Conservation (phyloP, 2,329 filamentous ascomycete species). For the Ascochyta rabiei region DNA sequence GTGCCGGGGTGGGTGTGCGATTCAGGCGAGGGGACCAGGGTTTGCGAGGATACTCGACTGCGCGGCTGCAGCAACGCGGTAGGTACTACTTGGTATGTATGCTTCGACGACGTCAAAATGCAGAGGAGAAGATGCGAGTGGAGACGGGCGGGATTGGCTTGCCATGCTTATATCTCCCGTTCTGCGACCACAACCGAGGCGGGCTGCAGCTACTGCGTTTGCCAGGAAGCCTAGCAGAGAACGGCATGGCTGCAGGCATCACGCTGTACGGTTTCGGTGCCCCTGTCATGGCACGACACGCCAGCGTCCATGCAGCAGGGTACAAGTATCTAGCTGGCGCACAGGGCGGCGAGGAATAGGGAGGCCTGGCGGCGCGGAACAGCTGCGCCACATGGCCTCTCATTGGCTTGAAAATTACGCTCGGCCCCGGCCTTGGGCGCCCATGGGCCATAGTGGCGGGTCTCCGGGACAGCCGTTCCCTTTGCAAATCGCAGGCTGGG, state of each 20-base stretch:
- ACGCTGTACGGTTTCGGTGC: constrained; percentile 27
- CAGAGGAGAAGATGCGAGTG: constrained; percentile 17
- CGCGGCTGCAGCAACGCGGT: constrained; percentile 13
- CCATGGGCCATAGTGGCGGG: constrained; percentile 23
- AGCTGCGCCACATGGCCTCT: constrained; percentile 20
- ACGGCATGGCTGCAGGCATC: constrained; percentile 25
- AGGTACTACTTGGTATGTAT: background rate
- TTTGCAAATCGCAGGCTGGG: constrained; percentile 21
- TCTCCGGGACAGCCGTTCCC: constrained; percentile 24
- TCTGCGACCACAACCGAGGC: constrained; percentile 11
- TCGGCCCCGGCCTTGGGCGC: constrained; percentile 5
- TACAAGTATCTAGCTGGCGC: constrained; percentile 15
- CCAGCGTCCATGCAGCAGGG: constrained; percentile 23
- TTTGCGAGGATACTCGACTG: constrained; percentile 17
- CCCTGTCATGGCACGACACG: constrained; percentile 25
- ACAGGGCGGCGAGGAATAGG: constrained; percentile 25
- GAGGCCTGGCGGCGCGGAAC: constrained; percentile 22
- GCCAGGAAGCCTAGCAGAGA: constrained; percentile 24
- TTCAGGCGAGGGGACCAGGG: constrained; percentile 29
- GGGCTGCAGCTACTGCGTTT: constrained; percentile 26
- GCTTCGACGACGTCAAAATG: constrained; percentile 14
- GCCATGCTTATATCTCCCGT: constrained; percentile 25
- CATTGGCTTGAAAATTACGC: constrained; percentile 29
- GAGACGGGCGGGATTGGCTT: constrained; percentile 17
- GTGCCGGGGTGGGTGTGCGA: constrained; percentile 29